phyloP scores from a whole-genome alignment of 106 monocot species.

The Dioscorea zingiberensis region DNA sequence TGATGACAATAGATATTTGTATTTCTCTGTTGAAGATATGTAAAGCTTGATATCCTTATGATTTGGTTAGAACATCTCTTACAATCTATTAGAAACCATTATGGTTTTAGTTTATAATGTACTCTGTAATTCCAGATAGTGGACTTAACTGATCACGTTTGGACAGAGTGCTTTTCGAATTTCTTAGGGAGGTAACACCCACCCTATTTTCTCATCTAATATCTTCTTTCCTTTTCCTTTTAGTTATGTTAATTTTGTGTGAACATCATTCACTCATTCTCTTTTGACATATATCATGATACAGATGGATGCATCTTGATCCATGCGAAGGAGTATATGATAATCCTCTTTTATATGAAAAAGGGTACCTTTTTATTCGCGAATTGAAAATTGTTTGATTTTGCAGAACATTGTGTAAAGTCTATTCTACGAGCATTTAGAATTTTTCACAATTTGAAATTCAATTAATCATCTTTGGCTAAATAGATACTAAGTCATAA shows the following conservation, averaged over 20 bases:
- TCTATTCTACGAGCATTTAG: background rate
- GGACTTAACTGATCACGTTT: slow-evolving; percentile 96
- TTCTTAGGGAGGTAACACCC: slow-evolving; percentile 54
- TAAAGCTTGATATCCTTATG: too few species aligned
- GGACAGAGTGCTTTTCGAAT: slow-evolving; percentile 90
- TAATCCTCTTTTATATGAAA: slow-evolving; percentile 88
- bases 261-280: too few species aligned
- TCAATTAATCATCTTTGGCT: too few species aligned
- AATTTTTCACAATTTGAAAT: too few species aligned
- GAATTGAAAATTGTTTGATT: slow-evolving; percentile 1
- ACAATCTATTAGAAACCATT: too few species aligned
- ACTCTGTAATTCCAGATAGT: slow-evolving; percentile 49
- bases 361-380: slow-evolving; percentile 49
- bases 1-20: too few species aligned
- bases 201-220: background rate
- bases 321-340: slow-evolving; percentile 93
- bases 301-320: slow-evolving; percentile 99
- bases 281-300: slow-evolving; percentile 3
- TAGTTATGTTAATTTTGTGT: background rate
- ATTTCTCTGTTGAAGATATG: too few species aligned
- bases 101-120: too few species aligned
- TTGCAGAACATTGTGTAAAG: background rate
- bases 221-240: background rate
- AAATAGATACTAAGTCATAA: background rate
- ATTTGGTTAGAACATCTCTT: too few species aligned